These are phyloP conservation scores for Lachancea meyersii DNA, from an alignment of 805 yeast genomes.

Conservation along the genomic window DNA sequence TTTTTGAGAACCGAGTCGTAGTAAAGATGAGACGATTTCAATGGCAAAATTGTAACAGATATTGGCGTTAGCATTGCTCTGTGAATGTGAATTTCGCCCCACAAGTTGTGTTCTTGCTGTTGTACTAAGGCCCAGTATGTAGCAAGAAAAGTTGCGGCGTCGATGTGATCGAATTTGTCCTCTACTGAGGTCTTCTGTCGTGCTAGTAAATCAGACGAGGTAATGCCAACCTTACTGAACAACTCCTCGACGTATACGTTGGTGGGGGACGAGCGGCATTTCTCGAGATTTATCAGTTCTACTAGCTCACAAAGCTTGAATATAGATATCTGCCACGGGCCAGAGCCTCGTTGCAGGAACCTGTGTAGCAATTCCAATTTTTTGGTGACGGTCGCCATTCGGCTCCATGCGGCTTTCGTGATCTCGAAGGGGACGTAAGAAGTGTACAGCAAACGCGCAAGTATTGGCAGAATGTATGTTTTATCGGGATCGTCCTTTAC, in stretches of 20 bases:
- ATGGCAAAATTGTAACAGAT: constrained; percentile 41
- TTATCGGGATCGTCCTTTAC: constrained; percentile 22
- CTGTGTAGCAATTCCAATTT: constrained; percentile 45
- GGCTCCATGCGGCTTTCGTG: constrained; percentile 37
- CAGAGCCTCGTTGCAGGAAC: constrained; percentile 35
- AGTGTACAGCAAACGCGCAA: constrained; percentile 31
- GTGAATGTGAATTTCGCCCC: constrained; percentile 36
- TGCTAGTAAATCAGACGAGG: constrained; percentile 10
- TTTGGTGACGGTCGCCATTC: constrained; percentile 35
- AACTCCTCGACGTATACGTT: constrained; percentile 24
- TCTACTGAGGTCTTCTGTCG: constrained; percentile 12
- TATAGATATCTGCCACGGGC: constrained; percentile 39
- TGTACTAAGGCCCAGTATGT: constrained; percentile 46
- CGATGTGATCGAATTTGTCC: constrained; percentile 13
- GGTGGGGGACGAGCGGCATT: constrained; percentile 16
- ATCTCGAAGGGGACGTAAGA: constrained; percentile 33
- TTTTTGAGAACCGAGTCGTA: constrained; percentile 32
- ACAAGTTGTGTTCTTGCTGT: constrained; percentile 38
- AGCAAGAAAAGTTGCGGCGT: constrained; percentile 36
- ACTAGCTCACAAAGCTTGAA: constrained; percentile 36
- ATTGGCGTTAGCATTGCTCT: constrained; percentile 35
- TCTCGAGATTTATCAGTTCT: constrained; percentile 29
- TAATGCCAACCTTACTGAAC: constrained; percentile 16
- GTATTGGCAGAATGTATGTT: constrained; percentile 30
- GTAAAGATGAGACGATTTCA: constrained; percentile 33